Evolutionary conservation across 345 rosid genomes (phyloP).

Genomic region (Murraya paniculata): DNA sequence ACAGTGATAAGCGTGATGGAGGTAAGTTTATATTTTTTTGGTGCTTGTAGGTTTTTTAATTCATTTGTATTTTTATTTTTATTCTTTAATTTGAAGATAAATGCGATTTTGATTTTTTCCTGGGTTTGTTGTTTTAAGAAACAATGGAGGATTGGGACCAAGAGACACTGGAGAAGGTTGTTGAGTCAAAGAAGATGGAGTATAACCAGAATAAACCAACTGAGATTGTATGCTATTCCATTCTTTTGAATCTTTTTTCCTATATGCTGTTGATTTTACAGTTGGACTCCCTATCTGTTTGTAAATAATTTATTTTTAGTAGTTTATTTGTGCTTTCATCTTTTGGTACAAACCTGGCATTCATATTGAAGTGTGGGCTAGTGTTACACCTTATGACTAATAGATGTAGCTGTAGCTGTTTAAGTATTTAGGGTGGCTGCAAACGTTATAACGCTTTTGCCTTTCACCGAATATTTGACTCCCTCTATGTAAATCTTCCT

Average conservation of each 20-base stretch:
- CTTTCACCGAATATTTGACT: neutral
- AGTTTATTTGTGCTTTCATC: neutral
- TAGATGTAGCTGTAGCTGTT: neutral
- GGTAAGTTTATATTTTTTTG: slow-evolving; percentile 33
- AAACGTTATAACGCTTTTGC: neutral
- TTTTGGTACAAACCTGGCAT: neutral
- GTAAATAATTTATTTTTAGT: neutral
- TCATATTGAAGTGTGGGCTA: neutral
- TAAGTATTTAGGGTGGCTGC: neutral
- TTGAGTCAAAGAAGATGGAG: slow-evolving; percentile 78
- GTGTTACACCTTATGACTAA: neutral
- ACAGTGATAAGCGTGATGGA: slow-evolving; percentile 83
- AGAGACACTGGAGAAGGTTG: slow-evolving; percentile 86
- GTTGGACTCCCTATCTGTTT: neutral
- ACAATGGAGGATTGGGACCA: slow-evolving; percentile 99
- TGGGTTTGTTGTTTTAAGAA: slow-evolving; percentile 30
- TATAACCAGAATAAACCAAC: slow-evolving; percentile 93
- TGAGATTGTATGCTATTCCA: slow-evolving; percentile 62
- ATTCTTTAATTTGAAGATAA: neutral
- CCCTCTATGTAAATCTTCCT: neutral
- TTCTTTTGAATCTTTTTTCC: neutral
- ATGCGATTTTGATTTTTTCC: slow-evolving; percentile 11
- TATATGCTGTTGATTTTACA: neutral
- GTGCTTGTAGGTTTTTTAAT: neutral
- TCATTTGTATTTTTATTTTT: neutral